These are phyloP conservation scores for Pisolithus microcarpus DNA, from an alignment of 768 basidiomycete species.

Conservation along the genomic window DNA sequence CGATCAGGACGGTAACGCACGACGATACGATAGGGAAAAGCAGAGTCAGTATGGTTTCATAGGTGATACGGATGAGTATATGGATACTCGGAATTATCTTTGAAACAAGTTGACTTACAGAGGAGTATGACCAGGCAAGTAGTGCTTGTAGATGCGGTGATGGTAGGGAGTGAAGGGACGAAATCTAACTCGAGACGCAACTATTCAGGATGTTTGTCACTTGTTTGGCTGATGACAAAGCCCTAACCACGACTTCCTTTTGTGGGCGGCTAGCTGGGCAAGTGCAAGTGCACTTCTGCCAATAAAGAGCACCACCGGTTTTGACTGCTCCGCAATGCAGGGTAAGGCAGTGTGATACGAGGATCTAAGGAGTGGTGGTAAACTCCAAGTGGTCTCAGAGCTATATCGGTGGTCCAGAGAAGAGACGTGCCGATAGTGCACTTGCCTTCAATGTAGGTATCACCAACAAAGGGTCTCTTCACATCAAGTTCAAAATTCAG, in stretches of 20 bases:
- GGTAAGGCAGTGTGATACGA: no score
- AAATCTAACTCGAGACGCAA: conserved; percentile 13
- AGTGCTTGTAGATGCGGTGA: conserved; percentile 8
- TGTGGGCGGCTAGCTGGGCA: no score
- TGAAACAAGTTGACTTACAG: conserved; percentile 4
- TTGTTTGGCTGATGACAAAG: conserved; percentile 35
- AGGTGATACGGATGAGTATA: background rate
- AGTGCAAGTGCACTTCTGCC: no score
- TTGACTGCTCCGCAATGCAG: no score
- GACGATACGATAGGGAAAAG: conserved; percentile 1
- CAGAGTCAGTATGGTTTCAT: background rate
- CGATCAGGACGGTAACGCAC: conserved; percentile 25
- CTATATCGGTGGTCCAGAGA: no score
- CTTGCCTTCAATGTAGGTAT: no score
- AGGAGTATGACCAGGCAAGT: conserved; percentile 1
- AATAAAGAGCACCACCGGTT: no score
- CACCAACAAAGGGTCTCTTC: no score
- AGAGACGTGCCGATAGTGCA: no score
- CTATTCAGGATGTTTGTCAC: conserved; percentile 33
- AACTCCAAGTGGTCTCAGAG: no score
- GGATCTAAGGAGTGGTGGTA: no score
- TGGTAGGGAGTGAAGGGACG: conserved; percentile 22
- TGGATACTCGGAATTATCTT: background rate
- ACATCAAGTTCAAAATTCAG: no score
- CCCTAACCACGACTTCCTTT: background rate